A percentile compares a stretch with the other conserved stretches of the same genome.
These are phyloP conservation scores for Nakazawaea peltata DNA, from an alignment of 805 yeast genomes.

Conservation along the genomic window DNA sequence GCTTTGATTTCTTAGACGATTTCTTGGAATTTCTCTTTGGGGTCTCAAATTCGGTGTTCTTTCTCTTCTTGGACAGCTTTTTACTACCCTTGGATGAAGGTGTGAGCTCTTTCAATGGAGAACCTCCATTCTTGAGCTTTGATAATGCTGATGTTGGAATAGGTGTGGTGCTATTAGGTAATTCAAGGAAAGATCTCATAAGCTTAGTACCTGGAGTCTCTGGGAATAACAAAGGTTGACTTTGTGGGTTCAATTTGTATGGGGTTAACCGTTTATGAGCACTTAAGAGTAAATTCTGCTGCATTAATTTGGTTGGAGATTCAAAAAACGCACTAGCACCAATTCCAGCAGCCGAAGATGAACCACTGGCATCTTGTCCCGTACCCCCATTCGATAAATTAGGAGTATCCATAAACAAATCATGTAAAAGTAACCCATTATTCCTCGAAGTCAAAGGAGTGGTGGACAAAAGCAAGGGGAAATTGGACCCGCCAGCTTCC, in stretches of 20 bases:
- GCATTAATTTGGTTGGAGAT: slow-evolving; percentile 9
- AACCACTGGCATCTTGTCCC: too few species aligned
- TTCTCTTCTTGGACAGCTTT: neutral
- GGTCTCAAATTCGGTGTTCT: slow-evolving; percentile 5
- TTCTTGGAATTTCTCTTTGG: slow-evolving; percentile 5
- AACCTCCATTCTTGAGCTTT: slow-evolving; percentile 1
- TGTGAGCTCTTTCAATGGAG: slow-evolving; percentile 7
- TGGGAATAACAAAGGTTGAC: slow-evolving; percentile 5
- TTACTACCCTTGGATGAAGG: slow-evolving; percentile 4
- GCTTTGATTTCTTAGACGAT: too few species aligned
- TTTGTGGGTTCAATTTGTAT: slow-evolving; percentile 3
- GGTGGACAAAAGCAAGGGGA: slow-evolving; percentile 6
- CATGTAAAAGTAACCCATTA: slow-evolving; percentile 3
- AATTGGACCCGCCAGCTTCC: neutral
- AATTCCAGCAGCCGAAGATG: too few species aligned
- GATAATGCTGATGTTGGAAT: slow-evolving; percentile 4
- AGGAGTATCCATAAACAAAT: slow-evolving; percentile 10
- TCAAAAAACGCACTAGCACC: neutral
- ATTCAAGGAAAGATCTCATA: slow-evolving; percentile 9
- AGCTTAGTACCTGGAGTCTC: slow-evolving; percentile 11
- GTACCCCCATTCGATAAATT: too few species aligned
- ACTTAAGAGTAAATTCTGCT: slow-evolving; percentile 3
- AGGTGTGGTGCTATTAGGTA: slow-evolving; percentile 6
- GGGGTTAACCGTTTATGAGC: slow-evolving; percentile 7
- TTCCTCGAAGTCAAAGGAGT: slow-evolving; percentile 3